Base-by-base conservation (phyloP, 768 basidiomycete species). In the Russula earlei region DNA sequence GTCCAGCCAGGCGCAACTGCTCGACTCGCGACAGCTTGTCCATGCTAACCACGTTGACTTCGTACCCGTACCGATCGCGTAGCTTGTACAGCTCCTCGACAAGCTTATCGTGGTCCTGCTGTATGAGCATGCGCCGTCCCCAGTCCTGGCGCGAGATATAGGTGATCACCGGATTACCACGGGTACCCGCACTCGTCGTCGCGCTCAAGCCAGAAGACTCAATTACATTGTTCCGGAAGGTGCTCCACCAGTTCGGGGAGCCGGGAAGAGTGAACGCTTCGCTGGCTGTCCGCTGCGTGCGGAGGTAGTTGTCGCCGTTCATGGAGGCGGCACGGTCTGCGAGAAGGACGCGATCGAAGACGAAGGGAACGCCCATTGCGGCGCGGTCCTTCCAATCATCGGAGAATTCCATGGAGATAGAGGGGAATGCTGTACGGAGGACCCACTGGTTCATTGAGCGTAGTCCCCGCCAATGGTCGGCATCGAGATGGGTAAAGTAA, bases 371-470 rank as follows among this genome's bases (percentile, higher is more conserved):
- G 5, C 74, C 82, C 68, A 85, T 81, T 41, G 81, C 76, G 6
- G 78, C 75, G 46, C 91, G 83, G 66, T 95, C 93, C 27, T 74
- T 74, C 83, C 91, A 94, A 69, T 95, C 93, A 60, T 82, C 78
- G 44, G 75, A 71, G 69, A 86, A 94, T 68, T 94, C 91, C 72
- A 87, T 81, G 1, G 81, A 78, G 52, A 82, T 73, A 3, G 84
- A 87, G 2, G 93, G 93, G 68, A 95, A 91, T 55, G 82, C 77
- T 29, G 82, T 79, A 46, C 85, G 84, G 24, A 90, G 73, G 45
- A 93, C 80, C 77, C 81, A 90, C 71, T 93, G 81, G 68, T 95
- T 95, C 91, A 96, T 92, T 34, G 76, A 72, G 93, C 83, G 60
- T 93, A 92, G 70, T 96, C 93, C n/a, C 19, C 90, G 81, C 92